Percentiles rank a stretch among this genome's conserved stretches.
phyloP scores from a whole-genome alignment of 495 filamentous ascomycete genomes.

The Xylaria longipes region DNA sequence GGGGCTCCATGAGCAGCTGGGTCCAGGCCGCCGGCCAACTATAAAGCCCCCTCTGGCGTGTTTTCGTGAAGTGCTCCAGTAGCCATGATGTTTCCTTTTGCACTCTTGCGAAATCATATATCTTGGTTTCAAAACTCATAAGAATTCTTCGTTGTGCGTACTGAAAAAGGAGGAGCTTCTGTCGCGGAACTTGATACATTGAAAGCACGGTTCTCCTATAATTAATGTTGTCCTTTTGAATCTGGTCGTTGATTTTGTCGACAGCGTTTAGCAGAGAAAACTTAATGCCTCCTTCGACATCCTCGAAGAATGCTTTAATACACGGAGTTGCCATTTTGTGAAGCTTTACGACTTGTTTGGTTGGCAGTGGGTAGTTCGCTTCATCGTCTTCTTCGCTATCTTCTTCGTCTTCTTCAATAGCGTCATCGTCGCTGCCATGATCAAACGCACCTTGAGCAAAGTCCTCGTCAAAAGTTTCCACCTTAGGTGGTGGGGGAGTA shows the following conservation, averaged over 20 bases:
- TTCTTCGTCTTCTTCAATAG: not conserved
- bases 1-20: slow-evolving; percentile 5
- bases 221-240: not conserved
- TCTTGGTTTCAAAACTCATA: not conserved
- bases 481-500: not conserved
- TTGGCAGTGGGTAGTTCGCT: not conserved
- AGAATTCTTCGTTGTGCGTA: slow-evolving; percentile 6
- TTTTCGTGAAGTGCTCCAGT: slow-evolving; percentile 3
- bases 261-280: not conserved
- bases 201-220: not conserved
- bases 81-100: not conserved
- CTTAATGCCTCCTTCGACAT: not conserved
- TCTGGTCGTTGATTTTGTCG: not conserved
- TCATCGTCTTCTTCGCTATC: slow-evolving; percentile 11
- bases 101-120: not conserved
- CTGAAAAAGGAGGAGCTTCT: not conserved
- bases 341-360: not conserved
- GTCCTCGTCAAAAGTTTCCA: not conserved
- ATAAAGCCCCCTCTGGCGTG: slow-evolving; percentile 8
- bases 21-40: slow-evolving; percentile 1
- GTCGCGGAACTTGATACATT: slow-evolving; percentile 1
- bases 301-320: not conserved
- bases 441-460: not conserved
- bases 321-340: not conserved
- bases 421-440: not conserved